Evolutionary conservation across 106 monocot genomes (phyloP).

Genomic region (Ottelia alismoides): DNA sequence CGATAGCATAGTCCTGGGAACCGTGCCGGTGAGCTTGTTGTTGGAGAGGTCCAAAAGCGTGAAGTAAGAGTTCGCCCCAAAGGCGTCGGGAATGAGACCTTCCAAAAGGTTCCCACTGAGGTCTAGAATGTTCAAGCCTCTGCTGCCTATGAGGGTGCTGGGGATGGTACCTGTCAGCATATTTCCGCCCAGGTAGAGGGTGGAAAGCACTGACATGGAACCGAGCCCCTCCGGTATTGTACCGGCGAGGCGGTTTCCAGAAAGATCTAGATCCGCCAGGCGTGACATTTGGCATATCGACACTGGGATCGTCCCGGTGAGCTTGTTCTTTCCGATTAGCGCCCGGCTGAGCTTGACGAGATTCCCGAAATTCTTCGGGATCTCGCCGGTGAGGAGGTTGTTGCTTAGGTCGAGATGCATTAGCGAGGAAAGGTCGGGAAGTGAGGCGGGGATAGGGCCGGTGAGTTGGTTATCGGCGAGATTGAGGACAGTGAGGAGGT

Average conservation of each 20-base stretch:
- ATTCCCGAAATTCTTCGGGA: conserved; percentile 35
- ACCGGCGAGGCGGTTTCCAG: conserved; percentile 35
- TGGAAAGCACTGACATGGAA: conserved; percentile 34
- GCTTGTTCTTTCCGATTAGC: conserved; percentile 36
- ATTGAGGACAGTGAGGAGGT: conserved; percentile 43
- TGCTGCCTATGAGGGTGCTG: conserved; percentile 18
- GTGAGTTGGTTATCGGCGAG: conserved; percentile 58
- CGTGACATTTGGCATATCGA: conserved; percentile 32
- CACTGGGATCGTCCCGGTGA: conserved; percentile 35
- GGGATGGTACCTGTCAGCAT: conserved; percentile 37
- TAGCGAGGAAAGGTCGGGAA: conserved; percentile 29
- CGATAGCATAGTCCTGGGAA: too few species aligned
- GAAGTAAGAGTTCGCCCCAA: conserved; percentile 32
- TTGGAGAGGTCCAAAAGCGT: conserved; percentile 43
- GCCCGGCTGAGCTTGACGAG: conserved; percentile 61
- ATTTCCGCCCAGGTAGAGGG: conserved; percentile 53
- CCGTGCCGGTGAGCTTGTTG: conserved; percentile 23
- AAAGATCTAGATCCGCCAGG: conserved; percentile 60
- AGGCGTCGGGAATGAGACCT: conserved; percentile 51
- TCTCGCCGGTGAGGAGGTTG: conserved; percentile 33
- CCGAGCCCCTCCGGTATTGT: conserved; percentile 28
- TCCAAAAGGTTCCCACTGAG: conserved; percentile 43
- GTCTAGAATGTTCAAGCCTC: conserved; percentile 46
- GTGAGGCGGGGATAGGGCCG: conserved; percentile 34
- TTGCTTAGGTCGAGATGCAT: conserved; percentile 53